Conservation (phyloP, 495 filamentous ascomycete genomes). For the Tuber calosporum region DNA sequence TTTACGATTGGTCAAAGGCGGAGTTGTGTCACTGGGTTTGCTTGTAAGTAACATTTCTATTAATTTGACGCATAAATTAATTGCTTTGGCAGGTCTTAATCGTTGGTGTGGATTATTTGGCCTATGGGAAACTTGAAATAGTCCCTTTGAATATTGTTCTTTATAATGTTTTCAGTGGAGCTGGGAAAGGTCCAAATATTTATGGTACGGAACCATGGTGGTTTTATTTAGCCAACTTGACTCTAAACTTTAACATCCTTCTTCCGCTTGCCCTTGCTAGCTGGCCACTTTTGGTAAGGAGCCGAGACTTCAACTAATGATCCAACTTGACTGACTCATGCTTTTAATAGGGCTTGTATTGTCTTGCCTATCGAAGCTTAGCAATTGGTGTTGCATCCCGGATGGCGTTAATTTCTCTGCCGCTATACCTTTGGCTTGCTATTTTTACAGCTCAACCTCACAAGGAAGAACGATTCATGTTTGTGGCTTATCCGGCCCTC, state of each 20-base stretch:
- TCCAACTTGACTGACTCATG: conserved; percentile 23
- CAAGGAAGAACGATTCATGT: conserved; percentile 99
- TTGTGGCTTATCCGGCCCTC: conserved; percentile 85
- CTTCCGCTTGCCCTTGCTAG: conserved; percentile 73
- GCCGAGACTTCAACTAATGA: conserved; percentile 45
- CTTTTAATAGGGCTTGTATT: conserved; percentile 15
- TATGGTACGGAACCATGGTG: conserved; percentile 97
- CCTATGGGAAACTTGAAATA: conserved; percentile 68
- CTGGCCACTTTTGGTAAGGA: conserved; percentile 52
- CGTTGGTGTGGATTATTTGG: conserved; percentile 63
- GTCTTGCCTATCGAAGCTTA: not conserved
- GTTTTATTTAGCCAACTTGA: conserved; percentile 87
- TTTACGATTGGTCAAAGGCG: conserved; percentile 59
- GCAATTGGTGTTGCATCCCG: conserved; percentile 17
- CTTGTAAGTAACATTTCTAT: conserved; percentile 53
- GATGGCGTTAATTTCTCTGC: conserved; percentile 56
- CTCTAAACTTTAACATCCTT: conserved; percentile 94
- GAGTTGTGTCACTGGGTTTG: conserved; percentile 56
- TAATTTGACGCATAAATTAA: conserved; percentile 25
- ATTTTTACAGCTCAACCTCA: conserved; percentile 91
- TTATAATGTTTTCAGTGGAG: conserved; percentile 84
- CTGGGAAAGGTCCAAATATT: conserved; percentile 75
- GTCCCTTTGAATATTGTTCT: conserved; percentile 88
- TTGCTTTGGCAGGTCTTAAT: conserved; percentile 46
- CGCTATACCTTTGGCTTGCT: conserved; percentile 89